phyloP scores from a whole-genome alignment of 441 rosid genomes.

The Pelargonium australe region DNA sequence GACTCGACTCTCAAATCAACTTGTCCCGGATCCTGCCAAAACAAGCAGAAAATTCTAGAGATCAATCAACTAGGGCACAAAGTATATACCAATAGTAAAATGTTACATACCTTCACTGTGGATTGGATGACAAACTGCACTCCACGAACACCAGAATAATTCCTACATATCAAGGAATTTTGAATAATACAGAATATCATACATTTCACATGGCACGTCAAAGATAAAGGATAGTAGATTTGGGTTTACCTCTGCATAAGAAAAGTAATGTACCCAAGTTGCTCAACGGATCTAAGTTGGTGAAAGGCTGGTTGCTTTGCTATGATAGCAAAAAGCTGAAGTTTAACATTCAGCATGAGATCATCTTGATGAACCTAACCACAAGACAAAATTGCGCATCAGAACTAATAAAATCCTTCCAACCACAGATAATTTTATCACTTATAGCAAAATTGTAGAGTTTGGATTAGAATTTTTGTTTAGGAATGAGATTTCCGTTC shows the following conservation, averaged over 20 bases:
- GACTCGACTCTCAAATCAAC: slow-evolving; percentile 74
- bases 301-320: slow-evolving; percentile 87
- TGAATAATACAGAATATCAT: slow-evolving; percentile 6
- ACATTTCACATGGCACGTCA: slow-evolving; percentile 8
- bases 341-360: slow-evolving; percentile 59
- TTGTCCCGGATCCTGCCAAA: slow-evolving; percentile 59
- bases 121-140: slow-evolving; percentile 75
- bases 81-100: slow-evolving; percentile 8
- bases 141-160: slow-evolving; percentile 59
- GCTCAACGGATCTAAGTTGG: slow-evolving; percentile 93
- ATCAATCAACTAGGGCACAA: slow-evolving; percentile 8
- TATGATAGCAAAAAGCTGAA: slow-evolving; percentile 62
- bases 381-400: slow-evolving; percentile 11
- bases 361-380: slow-evolving; percentile 62
- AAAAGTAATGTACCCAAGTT: slow-evolving; percentile 72
- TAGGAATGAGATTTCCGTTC: too few relatives aligned
- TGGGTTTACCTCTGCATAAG: slow-evolving; percentile 55
- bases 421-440: background rate
- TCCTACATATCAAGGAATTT: slow-evolving; percentile 31
- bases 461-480: too few relatives aligned
- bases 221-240: background rate
- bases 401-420: slow-evolving; percentile 12
- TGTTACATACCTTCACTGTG: slow-evolving; percentile 52
- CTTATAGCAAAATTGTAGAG: too few relatives aligned
- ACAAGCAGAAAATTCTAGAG: slow-evolving; percentile 3